Percentiles rank a stretch among this genome's conserved stretches.
Evolutionary conservation across 805 yeast species (phyloP).

Genomic region (Kodamaea sagamina): DNA sequence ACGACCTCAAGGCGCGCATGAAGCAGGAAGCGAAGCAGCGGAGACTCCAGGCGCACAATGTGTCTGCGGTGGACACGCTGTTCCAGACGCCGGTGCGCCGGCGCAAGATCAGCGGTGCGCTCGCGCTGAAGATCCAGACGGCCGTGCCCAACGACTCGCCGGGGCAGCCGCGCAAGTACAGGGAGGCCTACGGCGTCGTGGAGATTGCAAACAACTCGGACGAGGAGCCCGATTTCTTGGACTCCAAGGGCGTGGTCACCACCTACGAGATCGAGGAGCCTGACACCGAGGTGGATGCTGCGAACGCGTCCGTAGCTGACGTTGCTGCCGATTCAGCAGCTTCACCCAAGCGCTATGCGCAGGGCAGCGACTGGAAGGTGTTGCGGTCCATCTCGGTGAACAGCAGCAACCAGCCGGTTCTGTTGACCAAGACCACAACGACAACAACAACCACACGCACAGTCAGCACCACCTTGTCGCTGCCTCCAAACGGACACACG

Average conservation of each 20-base stretch:
- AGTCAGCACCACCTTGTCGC: slow-evolving; percentile 42
- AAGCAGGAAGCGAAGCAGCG: slow-evolving; percentile 44
- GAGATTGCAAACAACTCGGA: slow-evolving; percentile 47
- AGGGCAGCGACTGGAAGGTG: slow-evolving; percentile 38
- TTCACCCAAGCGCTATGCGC: slow-evolving; percentile 28
- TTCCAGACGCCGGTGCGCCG: slow-evolving; percentile 77
- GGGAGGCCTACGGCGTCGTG: slow-evolving; percentile 36
- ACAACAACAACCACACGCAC: slow-evolving; percentile 51
- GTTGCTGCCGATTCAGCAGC: too few species aligned
- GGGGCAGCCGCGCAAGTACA: slow-evolving; percentile 88
- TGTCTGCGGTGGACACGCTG: slow-evolving; percentile 43
- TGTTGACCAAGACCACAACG: slow-evolving; percentile 44
- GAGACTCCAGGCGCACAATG: slow-evolving; percentile 31
- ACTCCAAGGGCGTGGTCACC: slow-evolving; percentile 4
- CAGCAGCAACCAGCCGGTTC: slow-evolving; percentile 32
- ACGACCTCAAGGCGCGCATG: slow-evolving; percentile 58
- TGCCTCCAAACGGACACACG: slow-evolving; percentile 27
- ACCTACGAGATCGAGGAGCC: slow-evolving; percentile 15
- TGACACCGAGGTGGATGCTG: slow-evolving; percentile 17
- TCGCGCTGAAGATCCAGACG: slow-evolving; percentile 64
- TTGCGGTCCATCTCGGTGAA: slow-evolving; percentile 41
- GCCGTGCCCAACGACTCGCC: slow-evolving; percentile 93
- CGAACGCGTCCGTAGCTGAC: too few species aligned
- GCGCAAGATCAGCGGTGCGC: slow-evolving; percentile 63
- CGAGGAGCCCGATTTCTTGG: slow-evolving; percentile 33